Percentiles rank a stretch among this genome's conserved stretches.
These are phyloP conservation scores for Fusarium piperis DNA, from an alignment of 2,329 filamentous ascomycete genomes.

Conservation along the genomic window DNA sequence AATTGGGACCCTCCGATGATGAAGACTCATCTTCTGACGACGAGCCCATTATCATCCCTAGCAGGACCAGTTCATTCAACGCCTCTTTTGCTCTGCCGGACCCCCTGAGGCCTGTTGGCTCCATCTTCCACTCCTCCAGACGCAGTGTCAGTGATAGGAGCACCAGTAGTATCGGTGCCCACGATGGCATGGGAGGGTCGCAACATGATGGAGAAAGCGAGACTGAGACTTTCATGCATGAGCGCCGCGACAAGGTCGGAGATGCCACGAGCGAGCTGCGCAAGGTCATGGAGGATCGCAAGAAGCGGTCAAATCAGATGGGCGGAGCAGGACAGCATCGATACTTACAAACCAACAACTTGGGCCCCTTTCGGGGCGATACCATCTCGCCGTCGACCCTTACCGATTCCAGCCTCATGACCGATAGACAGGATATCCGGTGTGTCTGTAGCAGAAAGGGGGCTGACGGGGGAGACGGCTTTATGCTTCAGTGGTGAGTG, in stretches of 20 bases:
- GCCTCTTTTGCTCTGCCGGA: constrained; percentile 67
- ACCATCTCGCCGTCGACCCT: constrained; percentile 63
- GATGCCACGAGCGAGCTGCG: constrained; percentile 70
- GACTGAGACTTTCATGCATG: constrained; percentile 66
- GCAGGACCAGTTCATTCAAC: constrained; percentile 63
- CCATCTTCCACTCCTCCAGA: constrained; percentile 58
- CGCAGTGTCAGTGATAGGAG: constrained; percentile 62
- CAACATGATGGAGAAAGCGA: constrained; percentile 64
- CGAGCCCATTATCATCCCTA: constrained; percentile 72
- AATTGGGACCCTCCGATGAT: constrained; percentile 60
- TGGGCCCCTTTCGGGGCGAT: constrained; percentile 47
- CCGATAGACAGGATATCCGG: constrained; percentile 57
- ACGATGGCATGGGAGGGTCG: constrained; percentile 49
- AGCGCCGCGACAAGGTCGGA: constrained; percentile 54
- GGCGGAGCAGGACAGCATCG: constrained; percentile 47
- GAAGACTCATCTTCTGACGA: constrained; percentile 70
- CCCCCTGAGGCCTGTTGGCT: constrained; percentile 59
- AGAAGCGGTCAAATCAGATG: constrained; percentile 52
- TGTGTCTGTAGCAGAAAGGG: constrained; percentile 65
- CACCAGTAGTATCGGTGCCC: constrained; percentile 50
- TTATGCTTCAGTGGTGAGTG: constrained; percentile 72
- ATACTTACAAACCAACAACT: constrained; percentile 45
- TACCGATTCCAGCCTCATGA: constrained; percentile 58
- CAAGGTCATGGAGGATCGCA: constrained; percentile 64
- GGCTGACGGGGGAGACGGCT: constrained; percentile 58